These are phyloP conservation scores for Tausonia pullulans DNA, from an alignment of 1,284 basidiomycete species.

Conservation along the genomic window DNA sequence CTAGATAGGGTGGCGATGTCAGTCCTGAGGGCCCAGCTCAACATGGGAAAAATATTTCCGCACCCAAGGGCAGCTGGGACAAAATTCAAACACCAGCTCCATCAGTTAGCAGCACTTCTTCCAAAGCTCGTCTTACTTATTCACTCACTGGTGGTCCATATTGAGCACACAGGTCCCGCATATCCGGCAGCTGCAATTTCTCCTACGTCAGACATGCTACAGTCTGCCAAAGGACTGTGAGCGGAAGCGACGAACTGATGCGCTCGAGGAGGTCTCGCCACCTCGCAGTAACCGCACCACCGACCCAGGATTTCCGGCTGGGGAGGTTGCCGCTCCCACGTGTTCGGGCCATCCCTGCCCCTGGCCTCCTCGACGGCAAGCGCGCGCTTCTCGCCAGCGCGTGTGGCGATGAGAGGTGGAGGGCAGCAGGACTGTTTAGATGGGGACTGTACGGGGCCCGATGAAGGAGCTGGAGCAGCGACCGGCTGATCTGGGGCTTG, in stretches of 20 bases:
- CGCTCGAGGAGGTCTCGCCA: neutral
- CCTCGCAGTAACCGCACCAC: conserved; percentile 11
- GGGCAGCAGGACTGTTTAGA: neutral
- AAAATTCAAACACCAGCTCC: neutral
- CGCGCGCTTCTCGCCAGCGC: neutral
- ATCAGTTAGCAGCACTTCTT: neutral
- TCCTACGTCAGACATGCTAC: neutral
- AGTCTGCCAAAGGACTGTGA: no score
- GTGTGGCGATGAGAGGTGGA: neutral
- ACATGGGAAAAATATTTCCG: neutral
- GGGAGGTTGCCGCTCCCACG: conserved; percentile 1
- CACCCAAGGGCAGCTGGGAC: neutral
- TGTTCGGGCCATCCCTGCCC: neutral
- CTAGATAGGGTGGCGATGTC: no score
- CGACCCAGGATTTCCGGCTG: conserved; percentile 1
- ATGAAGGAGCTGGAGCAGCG: neutral
- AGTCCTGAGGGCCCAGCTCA: neutral
- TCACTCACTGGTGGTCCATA: neutral
- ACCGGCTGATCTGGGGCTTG: neutral
- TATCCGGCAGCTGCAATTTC: neutral
- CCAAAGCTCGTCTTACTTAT: neutral
- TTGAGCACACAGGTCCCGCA: conserved; percentile 10
- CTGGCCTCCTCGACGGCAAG: neutral
- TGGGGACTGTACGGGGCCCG: neutral
- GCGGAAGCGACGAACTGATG: conserved; percentile 6